phyloP scores from a whole-genome alignment of 345 rosid genomes.

The Murraya paniculata region DNA sequence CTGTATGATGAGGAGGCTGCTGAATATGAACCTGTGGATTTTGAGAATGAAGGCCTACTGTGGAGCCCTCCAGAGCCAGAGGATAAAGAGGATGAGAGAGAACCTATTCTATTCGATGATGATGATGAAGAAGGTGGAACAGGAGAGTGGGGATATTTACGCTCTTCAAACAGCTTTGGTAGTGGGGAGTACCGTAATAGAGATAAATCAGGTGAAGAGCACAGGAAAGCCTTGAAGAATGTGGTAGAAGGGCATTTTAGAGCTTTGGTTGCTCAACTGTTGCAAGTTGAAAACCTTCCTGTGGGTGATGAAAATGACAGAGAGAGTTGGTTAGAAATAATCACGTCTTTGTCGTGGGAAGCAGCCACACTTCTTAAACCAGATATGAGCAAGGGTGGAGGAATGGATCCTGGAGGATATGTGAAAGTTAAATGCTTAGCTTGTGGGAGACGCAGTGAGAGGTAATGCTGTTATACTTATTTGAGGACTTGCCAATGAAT shows the following conservation, averaged over 20 bases:
- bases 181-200: constrained; percentile 53
- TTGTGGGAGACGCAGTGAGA: constrained; percentile 73
- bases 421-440: constrained; percentile 97
- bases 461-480: constrained; percentile 43
- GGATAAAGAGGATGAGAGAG: constrained; percentile 92
- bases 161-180: constrained; percentile 64
- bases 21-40: constrained; percentile 72
- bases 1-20: constrained; percentile 43
- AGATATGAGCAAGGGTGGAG: constrained; percentile 89
- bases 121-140: constrained; percentile 60
- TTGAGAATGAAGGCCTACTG: constrained; percentile 75
- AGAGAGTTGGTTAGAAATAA: constrained; percentile 87
- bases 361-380: constrained; percentile 93
- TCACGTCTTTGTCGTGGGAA: constrained; percentile 91
- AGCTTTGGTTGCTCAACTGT: constrained; percentile 77
- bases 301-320: constrained; percentile 60
- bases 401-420: constrained; percentile 98
- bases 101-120: constrained; percentile 66
- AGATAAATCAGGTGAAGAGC: constrained; percentile 64
- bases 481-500: not conserved
- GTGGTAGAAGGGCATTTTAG: constrained; percentile 90
- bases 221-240: constrained; percentile 61
- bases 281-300: constrained; percentile 71
- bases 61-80: constrained; percentile 97
- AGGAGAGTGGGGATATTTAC: constrained; percentile 80